phyloP scores from a whole-genome alignment of 495 filamentous ascomycete species.

The Clohesyomyces aquaticus region DNA sequence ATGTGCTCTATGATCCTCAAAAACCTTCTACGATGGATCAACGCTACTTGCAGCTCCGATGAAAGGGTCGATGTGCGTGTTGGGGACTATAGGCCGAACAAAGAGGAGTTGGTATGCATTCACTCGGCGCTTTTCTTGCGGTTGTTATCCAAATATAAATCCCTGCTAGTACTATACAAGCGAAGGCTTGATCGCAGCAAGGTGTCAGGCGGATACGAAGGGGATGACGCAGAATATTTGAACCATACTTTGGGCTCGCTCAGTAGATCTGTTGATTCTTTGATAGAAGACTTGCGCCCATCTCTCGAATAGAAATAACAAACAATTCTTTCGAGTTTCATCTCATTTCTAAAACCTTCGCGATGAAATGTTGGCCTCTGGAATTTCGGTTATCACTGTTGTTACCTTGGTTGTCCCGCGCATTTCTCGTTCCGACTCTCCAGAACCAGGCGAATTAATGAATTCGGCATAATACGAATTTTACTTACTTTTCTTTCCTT shows the following conservation, averaged over 20 bases:
- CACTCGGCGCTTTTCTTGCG: not conserved
- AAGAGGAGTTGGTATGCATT: not conserved
- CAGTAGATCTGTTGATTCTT: slow-evolving; percentile 3
- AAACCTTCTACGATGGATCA: not conserved
- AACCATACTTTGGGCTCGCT: not conserved
- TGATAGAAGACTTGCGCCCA: too few species aligned
- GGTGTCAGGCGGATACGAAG: not conserved
- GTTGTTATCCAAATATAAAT: not conserved
- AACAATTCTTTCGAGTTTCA: too few species aligned
- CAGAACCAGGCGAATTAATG: too few species aligned
- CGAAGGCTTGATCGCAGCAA: not conserved
- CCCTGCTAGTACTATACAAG: not conserved
- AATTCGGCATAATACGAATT: too few species aligned
- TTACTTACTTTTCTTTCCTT: too few species aligned
- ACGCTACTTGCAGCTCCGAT: not conserved
- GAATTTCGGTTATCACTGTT: too few species aligned
- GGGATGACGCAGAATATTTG: not conserved
- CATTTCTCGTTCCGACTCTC: too few species aligned
- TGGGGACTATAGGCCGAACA: not conserved
- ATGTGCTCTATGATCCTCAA: not conserved
- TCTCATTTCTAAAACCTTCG: too few species aligned
- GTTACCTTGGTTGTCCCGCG: too few species aligned
- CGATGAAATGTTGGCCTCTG: too few species aligned
- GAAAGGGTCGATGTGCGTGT: not conserved
- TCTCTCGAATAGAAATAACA: too few species aligned